phyloP scores from a whole-genome alignment of 192 early-diverging fungal genomes.

The Rhizoclosmatium sp. region DNA sequence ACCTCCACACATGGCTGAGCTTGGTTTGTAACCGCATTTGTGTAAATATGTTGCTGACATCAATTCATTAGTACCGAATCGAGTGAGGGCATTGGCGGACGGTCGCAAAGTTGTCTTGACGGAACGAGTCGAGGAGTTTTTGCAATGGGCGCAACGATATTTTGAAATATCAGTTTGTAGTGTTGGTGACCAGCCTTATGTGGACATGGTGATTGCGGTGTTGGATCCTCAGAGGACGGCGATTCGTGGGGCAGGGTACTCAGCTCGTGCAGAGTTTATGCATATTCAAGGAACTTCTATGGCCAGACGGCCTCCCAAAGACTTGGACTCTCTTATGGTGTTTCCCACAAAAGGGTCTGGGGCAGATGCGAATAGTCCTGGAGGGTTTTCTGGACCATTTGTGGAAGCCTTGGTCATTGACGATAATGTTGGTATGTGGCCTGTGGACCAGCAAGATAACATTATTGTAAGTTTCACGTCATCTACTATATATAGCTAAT shows the following conservation, averaged over 20 bases:
- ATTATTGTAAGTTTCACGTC: conserved; percentile 62
- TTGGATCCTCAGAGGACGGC: conserved; percentile 66
- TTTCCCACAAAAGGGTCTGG: conserved; percentile 56
- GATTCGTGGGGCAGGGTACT: conserved; percentile 69
- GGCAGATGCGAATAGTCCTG: conserved; percentile 8
- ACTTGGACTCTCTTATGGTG: conserved; percentile 71
- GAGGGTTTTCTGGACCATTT: conserved; percentile 17
- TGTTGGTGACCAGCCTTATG: conserved; percentile 78
- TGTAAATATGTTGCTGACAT: not conserved
- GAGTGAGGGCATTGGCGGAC: conserved; percentile 67
- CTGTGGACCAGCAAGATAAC: conserved; percentile 76
- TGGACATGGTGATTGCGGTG: conserved; percentile 71
- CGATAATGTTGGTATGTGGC: conserved; percentile 77
- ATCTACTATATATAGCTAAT: not conserved
- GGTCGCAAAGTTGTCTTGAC: conserved; percentile 70
- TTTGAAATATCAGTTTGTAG: conserved; percentile 82
- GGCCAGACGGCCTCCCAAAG: conserved; percentile 70
- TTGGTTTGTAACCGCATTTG: conserved; percentile 29
- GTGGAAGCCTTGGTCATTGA: conserved; percentile 73
- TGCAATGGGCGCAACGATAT: conserved; percentile 69
- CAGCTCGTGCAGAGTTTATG: conserved; percentile 73
- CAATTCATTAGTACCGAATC: conserved; percentile 56
- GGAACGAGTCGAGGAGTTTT: conserved; percentile 73
- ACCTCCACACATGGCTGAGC: conserved; percentile 52
- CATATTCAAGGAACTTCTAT: conserved; percentile 54